Base-by-base conservation (phyloP, 768 basidiomycete species). In the Lentinula boryana region DNA sequence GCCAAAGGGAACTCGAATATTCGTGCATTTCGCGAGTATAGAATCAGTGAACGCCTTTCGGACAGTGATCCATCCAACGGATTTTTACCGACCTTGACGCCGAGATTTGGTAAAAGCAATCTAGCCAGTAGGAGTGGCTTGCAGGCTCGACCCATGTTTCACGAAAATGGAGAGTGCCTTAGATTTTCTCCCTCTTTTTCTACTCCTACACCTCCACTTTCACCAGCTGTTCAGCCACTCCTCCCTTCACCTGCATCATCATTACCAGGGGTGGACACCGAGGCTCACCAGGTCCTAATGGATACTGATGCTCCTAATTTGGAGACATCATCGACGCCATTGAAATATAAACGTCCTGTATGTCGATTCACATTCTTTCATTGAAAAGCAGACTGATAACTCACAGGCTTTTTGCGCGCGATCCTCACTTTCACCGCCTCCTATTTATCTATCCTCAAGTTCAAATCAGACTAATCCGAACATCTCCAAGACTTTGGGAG, bases 41-140 rank as follows among this genome's bases (percentile, higher is more conserved):
- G 36, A 16, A 53, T 16, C 12, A 13, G 3, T 33, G 31, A 49
- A 18, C 48, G 4, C 9, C 9, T 27, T 31, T 27, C n/a, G n/a
- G 32, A 58, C 32, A 10, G 36, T 27, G 57, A 41, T 43, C 16
- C 27, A 32, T 23, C 13, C 36, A 36, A 38, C 73, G 73, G 52
- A 78, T 78, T 2, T 70, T 70, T 53, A 65, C 62, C 18, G 57
- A 80, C 35, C 65, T 81, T 7, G 65, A 67, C 27, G 21, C 67
- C 58, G 27, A 49, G 58, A 15, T 60, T 60, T 12, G 5, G 50
- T 3, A 38, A 60, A 52, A 60, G 58, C 31, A 40, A 15, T 18
- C 32, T 60, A 12, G 58, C 58, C 8, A 8, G 49, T 4, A 51
- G 50, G 38, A 16, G 4, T 21, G 48, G 48, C 23, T 36, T 52